Evolutionary conservation across 805 yeast species (phyloP).

Genomic region (Candida ulmi): DNA sequence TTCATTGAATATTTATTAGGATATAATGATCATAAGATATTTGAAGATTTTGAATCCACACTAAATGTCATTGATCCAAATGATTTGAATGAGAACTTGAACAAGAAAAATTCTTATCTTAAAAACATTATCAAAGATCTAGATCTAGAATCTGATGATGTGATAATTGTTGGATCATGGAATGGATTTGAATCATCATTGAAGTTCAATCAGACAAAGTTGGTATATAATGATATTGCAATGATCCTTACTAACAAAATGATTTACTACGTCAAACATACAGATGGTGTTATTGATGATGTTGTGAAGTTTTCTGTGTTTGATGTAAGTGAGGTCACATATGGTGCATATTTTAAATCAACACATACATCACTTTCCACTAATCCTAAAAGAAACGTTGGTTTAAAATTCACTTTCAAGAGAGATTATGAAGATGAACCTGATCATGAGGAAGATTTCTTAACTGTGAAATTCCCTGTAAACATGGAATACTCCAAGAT

Average conservation of each 20-base stretch:
- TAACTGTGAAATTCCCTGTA: conserved; percentile 19
- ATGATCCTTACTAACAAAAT: conserved; percentile 18
- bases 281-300: conserved; percentile 12
- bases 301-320: conserved; percentile 16
- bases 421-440: neutral
- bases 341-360: conserved; percentile 25
- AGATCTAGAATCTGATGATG: conserved; percentile 13
- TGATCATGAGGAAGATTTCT: conserved; percentile 3
- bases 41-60: conserved; percentile 36
- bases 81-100: conserved; percentile 13
- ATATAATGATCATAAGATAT: conserved; percentile 26
- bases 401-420: conserved; percentile 20
- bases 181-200: conserved; percentile 20
- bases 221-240: conserved; percentile 8
- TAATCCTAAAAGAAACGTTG: conserved; percentile 29
- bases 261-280: conserved; percentile 18
- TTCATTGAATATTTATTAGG: conserved; percentile 37
- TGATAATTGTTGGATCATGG: conserved; percentile 23
- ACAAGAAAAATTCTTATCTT: conserved; percentile 25
- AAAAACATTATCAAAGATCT: conserved; percentile 11
- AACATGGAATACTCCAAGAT: conserved; percentile 20
- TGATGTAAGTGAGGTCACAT: conserved; percentile 19
- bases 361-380: conserved; percentile 14
- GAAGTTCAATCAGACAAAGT: conserved; percentile 13
- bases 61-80: conserved; percentile 24